Base-by-base conservation (phyloP, 768 basidiomycete species). In the Termitomyces bulborhizus region DNA sequence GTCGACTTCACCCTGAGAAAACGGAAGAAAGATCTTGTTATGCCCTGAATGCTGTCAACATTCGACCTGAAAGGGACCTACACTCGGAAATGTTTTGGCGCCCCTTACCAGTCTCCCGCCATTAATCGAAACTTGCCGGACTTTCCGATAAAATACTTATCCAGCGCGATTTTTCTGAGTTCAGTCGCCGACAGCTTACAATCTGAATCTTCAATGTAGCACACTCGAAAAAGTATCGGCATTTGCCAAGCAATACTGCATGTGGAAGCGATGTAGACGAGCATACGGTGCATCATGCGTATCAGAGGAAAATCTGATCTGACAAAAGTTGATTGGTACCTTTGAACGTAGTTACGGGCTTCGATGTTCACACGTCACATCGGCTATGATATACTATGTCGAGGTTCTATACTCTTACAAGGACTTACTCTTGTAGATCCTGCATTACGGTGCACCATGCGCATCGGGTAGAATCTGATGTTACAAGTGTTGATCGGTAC, bases 1-100 rank as follows among this genome's bases (percentile, higher is more conserved):
- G 36, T 49, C 43, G 18, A 16, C 37, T 56, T 56, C 53, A 57
- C 27, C 54, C 56, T 60, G 56, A 60, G 59, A 57, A 37, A 59
- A 51, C n/a, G n/a, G 46, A 59, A 52, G 54, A 34, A 18, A 56
- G 21, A 24, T 53, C 52, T 29, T 47, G 57, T 53, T 26, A 51
- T 21, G 32, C 9, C 46, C 15, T n/a, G n/a, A 32, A 7, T 47
- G 44, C 52, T 47, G 55, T 55, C 60, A 55, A 39, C 44, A 39
- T 57, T 57, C 54, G 41, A 44, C 52, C 37, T 44, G 43, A 48
- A 57, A 57, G 18, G 37, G 44, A 27, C 24, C 7, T 51, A n/a
- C n/a, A 29, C 39, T 51, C 37, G 32, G 39, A 47, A 40, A 9
- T 3, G 43, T 40, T 58, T 58, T 52, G 39, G 5, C 47, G 37